Conservation (phyloP, 2,329 filamentous ascomycete species). For the Fusarium burgessii region DNA sequence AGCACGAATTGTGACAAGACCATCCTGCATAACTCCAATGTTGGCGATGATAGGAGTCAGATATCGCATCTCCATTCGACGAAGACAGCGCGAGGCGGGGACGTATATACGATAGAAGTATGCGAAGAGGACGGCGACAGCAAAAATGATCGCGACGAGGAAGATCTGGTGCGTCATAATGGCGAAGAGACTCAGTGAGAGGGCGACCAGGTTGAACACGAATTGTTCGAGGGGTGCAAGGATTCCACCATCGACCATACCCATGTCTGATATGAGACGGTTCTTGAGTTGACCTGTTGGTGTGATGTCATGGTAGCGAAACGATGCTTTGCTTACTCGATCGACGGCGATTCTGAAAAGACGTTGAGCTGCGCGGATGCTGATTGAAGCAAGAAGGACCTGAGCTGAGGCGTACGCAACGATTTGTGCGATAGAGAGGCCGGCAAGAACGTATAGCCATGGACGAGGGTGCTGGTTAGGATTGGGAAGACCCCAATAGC, state of each 20-base stretch:
- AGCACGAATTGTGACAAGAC: slow-evolving; percentile 86
- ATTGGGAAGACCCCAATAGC: slow-evolving; percentile 62
- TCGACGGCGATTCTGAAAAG: slow-evolving; percentile 81
- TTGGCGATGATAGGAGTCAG: slow-evolving; percentile 91
- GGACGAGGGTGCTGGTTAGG: slow-evolving; percentile 75
- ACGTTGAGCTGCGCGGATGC: slow-evolving; percentile 80
- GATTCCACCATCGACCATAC: slow-evolving; percentile 89
- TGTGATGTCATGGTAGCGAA: slow-evolving; percentile 92
- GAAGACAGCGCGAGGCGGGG: slow-evolving; percentile 84
- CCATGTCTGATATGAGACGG: slow-evolving; percentile 88
- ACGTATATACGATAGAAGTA: slow-evolving; percentile 81
- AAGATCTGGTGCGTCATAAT: slow-evolving; percentile 83
- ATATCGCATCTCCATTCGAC: slow-evolving; percentile 89
- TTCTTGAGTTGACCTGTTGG: slow-evolving; percentile 94
- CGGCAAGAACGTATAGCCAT: slow-evolving; percentile 79
- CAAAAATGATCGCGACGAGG: slow-evolving; percentile 78
- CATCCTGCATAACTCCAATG: slow-evolving; percentile 88
- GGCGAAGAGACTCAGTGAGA: slow-evolving; percentile 78
- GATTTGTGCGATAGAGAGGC: slow-evolving; percentile 72
- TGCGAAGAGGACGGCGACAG: slow-evolving; percentile 76
- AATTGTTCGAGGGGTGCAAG: slow-evolving; percentile 78
- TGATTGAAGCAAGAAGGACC: slow-evolving; percentile 78
- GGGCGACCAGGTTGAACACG: slow-evolving; percentile 76
- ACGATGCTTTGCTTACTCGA: slow-evolving; percentile 81
- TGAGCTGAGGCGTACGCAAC: slow-evolving; percentile 71